phyloP scores from a whole-genome alignment of 441 rosid genomes.

The Theobroma grandiflorum region DNA sequence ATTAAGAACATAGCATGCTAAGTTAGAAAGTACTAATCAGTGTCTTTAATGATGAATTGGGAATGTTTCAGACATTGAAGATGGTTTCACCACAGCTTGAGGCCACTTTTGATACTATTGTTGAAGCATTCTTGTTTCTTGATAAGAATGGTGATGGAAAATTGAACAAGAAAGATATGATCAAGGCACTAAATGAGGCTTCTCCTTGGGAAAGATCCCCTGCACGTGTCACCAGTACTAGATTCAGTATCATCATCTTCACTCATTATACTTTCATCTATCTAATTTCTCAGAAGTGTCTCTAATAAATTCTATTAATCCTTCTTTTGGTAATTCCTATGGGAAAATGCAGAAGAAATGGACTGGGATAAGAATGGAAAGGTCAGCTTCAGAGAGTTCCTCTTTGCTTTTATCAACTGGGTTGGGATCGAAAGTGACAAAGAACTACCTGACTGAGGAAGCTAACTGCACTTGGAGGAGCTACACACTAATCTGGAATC shows the following conservation, averaged over 20 bases:
- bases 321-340: conserved; percentile 26
- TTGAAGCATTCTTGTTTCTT: conserved; percentile 80
- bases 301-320: conserved; percentile 14
- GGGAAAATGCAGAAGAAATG: conserved; percentile 77
- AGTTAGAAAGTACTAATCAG: conserved; percentile 5
- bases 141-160: conserved; percentile 81
- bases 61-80: conserved; percentile 46
- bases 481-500: conserved; percentile 11
- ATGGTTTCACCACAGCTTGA: conserved; percentile 56
- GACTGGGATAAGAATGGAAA: conserved; percentile 83
- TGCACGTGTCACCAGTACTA: conserved; percentile 54
- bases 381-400: conserved; percentile 82
- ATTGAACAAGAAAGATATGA: conserved; percentile 70
- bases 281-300: not conserved
- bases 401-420: conserved; percentile 81
- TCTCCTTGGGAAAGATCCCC: conserved; percentile 77
- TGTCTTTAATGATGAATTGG: conserved; percentile 30
- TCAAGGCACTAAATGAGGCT: conserved; percentile 67
- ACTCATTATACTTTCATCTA: conserved; percentile 11
- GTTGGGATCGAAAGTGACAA: conserved; percentile 71
- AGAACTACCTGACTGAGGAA: conserved; percentile 28
- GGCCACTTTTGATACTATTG: conserved; percentile 69
- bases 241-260: conserved; percentile 54
- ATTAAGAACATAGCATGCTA: not conserved
- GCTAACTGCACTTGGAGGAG: conserved; percentile 16